These are phyloP conservation scores for Suillus alpinus DNA, from an alignment of 768 basidiomycete genomes.

Conservation along the genomic window DNA sequence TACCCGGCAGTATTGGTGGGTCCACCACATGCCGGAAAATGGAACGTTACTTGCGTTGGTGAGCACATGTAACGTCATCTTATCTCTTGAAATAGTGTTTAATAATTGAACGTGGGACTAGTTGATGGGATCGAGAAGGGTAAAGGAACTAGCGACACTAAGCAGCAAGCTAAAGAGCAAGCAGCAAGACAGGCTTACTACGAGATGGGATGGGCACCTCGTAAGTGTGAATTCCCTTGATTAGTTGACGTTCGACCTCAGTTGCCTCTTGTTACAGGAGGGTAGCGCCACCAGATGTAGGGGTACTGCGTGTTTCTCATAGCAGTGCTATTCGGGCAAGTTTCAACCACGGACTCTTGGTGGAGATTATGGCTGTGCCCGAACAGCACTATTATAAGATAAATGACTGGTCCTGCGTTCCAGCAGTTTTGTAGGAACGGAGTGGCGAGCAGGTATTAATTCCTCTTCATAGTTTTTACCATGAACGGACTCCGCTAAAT, in stretches of 20 bases:
- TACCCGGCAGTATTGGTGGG: slow-evolving; percentile 62
- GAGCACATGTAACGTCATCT: slow-evolving; percentile 24
- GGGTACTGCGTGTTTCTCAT: slow-evolving; percentile 1
- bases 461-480: not conserved
- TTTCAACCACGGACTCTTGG: slow-evolving; percentile 7
- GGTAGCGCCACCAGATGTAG: not conserved
- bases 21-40: slow-evolving; percentile 65
- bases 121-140: slow-evolving; percentile 74
- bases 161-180: slow-evolving; percentile 77
- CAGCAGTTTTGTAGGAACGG: not conserved
- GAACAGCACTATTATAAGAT: slow-evolving; percentile 13
- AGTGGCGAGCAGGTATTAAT: not conserved
- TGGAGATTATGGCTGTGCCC: slow-evolving; percentile 10
- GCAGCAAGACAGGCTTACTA: slow-evolving; percentile 71
- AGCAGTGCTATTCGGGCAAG: slow-evolving; percentile 9
- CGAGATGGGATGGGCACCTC: slow-evolving; percentile 70
- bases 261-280: not conserved
- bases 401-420: not conserved
- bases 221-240: slow-evolving; percentile 22
- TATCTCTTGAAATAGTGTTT: not conserved
- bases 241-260: not conserved
- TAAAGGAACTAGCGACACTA: slow-evolving; percentile 59
- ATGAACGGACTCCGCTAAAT: not conserved
- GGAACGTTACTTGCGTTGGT: slow-evolving; percentile 71
- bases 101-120: slow-evolving; percentile 23